These are phyloP conservation scores for Vicia villosa DNA, from an alignment of 306 rosid species.

Conservation along the genomic window DNA sequence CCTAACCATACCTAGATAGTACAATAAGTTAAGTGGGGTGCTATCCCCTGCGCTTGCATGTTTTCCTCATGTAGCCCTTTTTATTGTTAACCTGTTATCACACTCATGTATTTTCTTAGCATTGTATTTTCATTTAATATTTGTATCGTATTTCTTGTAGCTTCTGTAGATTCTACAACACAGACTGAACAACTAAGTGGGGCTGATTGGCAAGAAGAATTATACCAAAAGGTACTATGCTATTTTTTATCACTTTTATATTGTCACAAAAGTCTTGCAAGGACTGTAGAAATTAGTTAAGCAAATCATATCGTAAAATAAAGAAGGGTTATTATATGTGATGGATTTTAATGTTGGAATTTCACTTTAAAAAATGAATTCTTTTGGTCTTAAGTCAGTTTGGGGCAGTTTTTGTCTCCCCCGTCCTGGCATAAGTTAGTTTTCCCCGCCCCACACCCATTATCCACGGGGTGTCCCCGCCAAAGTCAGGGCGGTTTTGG, in stretches of 20 bases:
- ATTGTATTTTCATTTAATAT: conserved; percentile 19
- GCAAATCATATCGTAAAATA: background rate
- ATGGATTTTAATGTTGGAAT: background rate
- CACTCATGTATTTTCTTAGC: conserved; percentile 15
- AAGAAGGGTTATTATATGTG: background rate
- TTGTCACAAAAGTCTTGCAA: background rate
- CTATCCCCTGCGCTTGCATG: background rate
- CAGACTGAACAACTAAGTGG: conserved; percentile 73
- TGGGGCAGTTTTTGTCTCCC: no score
- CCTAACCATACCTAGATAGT: background rate
- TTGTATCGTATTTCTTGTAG: conserved; percentile 43
- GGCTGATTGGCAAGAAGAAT: conserved; percentile 82
- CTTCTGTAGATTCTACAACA: conserved; percentile 49
- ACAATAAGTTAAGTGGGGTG: conserved; percentile 1
- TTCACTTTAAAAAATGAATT: conserved; percentile 17
- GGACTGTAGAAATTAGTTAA: conserved; percentile 15
- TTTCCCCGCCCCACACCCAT: background rate
- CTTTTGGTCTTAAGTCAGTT: no score
- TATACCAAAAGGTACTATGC: conserved; percentile 63
- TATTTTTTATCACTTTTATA: conserved; percentile 25
- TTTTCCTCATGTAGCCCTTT: background rate
- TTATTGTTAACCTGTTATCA: background rate
- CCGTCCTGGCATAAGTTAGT: no score
- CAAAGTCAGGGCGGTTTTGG: no score
- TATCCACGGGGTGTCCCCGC: no score